Evolutionary conservation across 306 rosid species (phyloP).

Genomic region (Acacia melanoxylon): DNA sequence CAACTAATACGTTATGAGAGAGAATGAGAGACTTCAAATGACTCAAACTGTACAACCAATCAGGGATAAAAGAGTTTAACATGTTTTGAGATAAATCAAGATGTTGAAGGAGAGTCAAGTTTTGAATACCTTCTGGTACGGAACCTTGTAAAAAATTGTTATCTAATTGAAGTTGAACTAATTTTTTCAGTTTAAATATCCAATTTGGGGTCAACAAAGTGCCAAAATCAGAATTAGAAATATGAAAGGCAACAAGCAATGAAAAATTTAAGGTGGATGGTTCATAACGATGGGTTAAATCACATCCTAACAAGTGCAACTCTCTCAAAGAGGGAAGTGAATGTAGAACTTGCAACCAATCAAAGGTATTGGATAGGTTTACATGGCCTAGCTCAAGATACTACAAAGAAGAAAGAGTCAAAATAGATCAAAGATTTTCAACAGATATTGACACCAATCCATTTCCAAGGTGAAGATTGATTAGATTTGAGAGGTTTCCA

Average conservation of each 20-base stretch:
- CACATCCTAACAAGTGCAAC: neutral
- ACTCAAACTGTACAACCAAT: neutral
- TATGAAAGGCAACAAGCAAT: neutral
- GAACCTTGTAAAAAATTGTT: fast-evolving
- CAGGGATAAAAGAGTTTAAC: constrained; percentile 26
- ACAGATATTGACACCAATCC: too few species aligned
- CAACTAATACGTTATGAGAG: fast-evolving
- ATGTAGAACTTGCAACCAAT: constrained; percentile 25
- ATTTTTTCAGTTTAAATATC: neutral
- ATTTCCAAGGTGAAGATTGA: neutral
- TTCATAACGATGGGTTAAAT: neutral
- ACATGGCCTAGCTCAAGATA: neutral
- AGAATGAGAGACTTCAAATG: constrained; percentile 15
- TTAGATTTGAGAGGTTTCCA: neutral
- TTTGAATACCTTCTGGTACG: neutral
- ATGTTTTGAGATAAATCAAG: neutral
- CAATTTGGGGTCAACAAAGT: neutral
- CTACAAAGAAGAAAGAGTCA: neutral
- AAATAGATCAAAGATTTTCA: constrained; percentile 17
- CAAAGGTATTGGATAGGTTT: neutral
- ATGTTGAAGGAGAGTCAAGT: constrained; percentile 30
- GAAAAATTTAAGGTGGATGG: neutral
- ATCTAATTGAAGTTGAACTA: neutral
- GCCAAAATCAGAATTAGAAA: neutral
- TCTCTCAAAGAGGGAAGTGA: constrained; percentile 20